Base-by-base conservation (phyloP, 2,329 filamentous ascomycete species). In the Akanthomyces uredinophilus region DNA sequence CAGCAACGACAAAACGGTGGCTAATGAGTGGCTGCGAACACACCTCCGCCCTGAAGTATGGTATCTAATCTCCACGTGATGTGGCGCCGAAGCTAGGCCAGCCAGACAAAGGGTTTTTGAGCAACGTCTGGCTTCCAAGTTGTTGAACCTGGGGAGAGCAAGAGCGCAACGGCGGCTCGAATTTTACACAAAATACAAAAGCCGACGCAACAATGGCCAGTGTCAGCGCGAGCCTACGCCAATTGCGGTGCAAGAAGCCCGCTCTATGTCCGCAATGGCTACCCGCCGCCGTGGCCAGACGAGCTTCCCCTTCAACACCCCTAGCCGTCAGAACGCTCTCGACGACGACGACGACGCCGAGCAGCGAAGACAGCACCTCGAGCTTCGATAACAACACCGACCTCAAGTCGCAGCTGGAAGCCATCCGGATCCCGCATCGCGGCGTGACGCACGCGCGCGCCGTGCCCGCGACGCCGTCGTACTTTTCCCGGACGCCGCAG, bases 381-480 rank as follows among this genome's bases (percentile, higher is more conserved):
- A 47, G 43, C 32, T 50, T 50, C 5, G 27, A 35, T 27, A 44
- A 37, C 55, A 61, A 64, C 41, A 67, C 63, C 63, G 63, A 63
- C 41, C 18, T 64, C 51, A 55, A 57, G 32, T 55, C 65, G 27
- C 54, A 65, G 16, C 55, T 66, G 16, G 67, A 74, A 32, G 52
- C 68, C 20, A 64, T 71, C 29, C 64, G 67, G 16, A 66, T 71
- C 0, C 72, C 74, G 1, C 71, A 74, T n/a, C 64, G 71, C 13
- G 70, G 70, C 49, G 66, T 76, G 32, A 66, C 69, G 29, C 82
- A 85, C 66, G 87, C 90, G 59, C 91, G 95, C 66, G 80, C 96
- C 24, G 79, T 97, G 41, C 95, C 95, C 22, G 83, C 83, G 29
- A 96, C 93, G 41, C 88, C 91, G 3, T 95, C 94, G n/a, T 99